Evolutionary conservation across 345 rosid species (phyloP).

Genomic region (Citrus unshiu): DNA sequence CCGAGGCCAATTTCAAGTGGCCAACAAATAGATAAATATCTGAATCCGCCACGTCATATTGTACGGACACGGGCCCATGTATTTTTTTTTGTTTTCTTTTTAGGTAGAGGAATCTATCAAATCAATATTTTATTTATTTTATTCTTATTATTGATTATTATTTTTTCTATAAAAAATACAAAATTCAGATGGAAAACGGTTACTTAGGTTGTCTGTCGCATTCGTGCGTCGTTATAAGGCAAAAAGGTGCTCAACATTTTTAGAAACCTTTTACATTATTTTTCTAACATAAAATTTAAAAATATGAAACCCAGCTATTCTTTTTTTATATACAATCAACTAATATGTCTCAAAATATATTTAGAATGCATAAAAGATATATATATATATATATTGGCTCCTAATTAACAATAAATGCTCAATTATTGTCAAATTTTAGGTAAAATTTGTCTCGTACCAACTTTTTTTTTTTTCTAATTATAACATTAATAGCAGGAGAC

Average conservation of each 20-base stretch:
- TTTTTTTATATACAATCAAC: no score
- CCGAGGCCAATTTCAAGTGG: slow-evolving; percentile 1
- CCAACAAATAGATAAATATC: slow-evolving; percentile 5
- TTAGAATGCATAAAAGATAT: background rate
- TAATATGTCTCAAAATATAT: no score
- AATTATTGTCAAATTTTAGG: background rate
- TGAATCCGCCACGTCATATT: slow-evolving; percentile 12
- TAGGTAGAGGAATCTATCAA: slow-evolving; percentile 24
- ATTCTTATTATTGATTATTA: background rate
- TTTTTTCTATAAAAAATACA: background rate
- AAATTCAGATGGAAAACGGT: background rate
- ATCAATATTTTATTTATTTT: background rate
- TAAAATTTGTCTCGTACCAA: background rate
- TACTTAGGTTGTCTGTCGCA: background rate
- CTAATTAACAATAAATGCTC: background rate
- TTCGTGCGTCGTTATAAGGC: background rate
- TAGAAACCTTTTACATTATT: background rate
- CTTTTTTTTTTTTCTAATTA: no score
- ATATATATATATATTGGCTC: background rate
- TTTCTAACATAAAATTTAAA: background rate
- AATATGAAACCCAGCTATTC: no score
- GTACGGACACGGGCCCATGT: slow-evolving; percentile 23
- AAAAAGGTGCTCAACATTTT: background rate
- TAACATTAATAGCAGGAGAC: no score
- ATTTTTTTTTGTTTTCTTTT: background rate